Conservation (phyloP, 192 early-diverging fungal species). For the Coemansia sp. region DNA sequence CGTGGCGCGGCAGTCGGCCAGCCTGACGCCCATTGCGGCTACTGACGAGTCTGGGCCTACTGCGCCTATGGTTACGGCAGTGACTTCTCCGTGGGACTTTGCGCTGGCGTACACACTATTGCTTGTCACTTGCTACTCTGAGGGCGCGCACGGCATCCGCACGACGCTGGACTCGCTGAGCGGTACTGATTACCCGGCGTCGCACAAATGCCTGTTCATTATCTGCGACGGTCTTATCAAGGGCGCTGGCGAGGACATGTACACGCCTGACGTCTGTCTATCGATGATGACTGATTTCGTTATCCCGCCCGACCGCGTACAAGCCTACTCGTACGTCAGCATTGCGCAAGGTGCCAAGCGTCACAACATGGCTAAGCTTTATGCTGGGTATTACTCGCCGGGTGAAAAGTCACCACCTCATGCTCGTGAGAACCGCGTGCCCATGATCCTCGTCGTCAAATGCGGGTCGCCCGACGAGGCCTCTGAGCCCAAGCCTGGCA, state of each 20-base stretch:
- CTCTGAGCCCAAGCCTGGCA: slow-evolving; percentile 79
- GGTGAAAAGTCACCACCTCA: slow-evolving; percentile 65
- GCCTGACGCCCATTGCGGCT: not conserved
- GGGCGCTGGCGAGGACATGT: slow-evolving; percentile 93
- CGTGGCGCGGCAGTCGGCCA: slow-evolving; percentile 7
- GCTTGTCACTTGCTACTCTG: slow-evolving; percentile 94
- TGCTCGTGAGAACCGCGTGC: slow-evolving; percentile 85
- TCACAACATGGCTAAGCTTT: slow-evolving; percentile 97
- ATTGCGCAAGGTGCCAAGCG: slow-evolving; percentile 88
- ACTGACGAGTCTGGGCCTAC: not conserved
- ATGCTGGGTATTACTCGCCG: slow-evolving; percentile 92
- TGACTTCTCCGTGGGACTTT: slow-evolving; percentile 52
- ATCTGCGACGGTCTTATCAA: slow-evolving; percentile 97
- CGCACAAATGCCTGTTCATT: slow-evolving; percentile 95
- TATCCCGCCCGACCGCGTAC: slow-evolving; percentile 95
- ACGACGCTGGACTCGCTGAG: slow-evolving; percentile 94
- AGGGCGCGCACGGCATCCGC: slow-evolving; percentile 90
- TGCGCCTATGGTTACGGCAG: slow-evolving; percentile 9
- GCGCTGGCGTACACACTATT: slow-evolving; percentile 76
- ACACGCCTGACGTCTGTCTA: slow-evolving; percentile 85
- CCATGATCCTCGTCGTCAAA: slow-evolving; percentile 94
- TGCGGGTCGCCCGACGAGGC: slow-evolving; percentile 84
- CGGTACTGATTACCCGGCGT: slow-evolving; percentile 90
- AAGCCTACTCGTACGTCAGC: slow-evolving; percentile 79
- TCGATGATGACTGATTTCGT: slow-evolving; percentile 78